These are phyloP conservation scores for Pterulicium gracile DNA, from an alignment of 1,284 basidiomycete genomes.

Conservation along the genomic window DNA sequence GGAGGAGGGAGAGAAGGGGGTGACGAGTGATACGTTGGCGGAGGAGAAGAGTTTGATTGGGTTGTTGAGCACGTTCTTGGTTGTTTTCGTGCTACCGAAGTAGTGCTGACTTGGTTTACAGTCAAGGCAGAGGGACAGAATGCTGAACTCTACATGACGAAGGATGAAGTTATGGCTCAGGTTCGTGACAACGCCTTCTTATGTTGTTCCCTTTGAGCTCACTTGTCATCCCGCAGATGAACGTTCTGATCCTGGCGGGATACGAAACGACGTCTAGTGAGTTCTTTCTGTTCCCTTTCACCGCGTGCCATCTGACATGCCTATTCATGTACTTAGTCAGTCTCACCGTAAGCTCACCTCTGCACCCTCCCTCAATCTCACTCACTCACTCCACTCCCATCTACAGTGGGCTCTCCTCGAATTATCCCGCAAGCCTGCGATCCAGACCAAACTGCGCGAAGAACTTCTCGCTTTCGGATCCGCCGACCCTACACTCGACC, in stretches of 20 bases:
- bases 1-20: conserved; percentile 27
- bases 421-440: conserved; percentile 13
- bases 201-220: conserved; percentile 1
- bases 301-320: not conserved
- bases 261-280: conserved; percentile 32
- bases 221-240: conserved; percentile 18
- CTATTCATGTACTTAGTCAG: conserved; percentile 10
- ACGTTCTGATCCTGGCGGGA: conserved; percentile 26
- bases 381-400: not conserved
- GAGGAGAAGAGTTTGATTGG: conserved; percentile 45
- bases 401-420: conserved; percentile 21
- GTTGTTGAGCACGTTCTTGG: conserved; percentile 29
- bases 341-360: conserved; percentile 12
- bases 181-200: conserved; percentile 6
- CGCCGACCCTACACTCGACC: conserved; percentile 28
- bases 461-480: conserved; percentile 15
- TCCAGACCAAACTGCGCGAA: conserved; percentile 17
- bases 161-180: conserved; percentile 60
- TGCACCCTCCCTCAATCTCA: not conserved
- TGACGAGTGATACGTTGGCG: conserved; percentile 16
- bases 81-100: not conserved
- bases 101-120: conserved; percentile 14
- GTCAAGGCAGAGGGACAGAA: conserved; percentile 40
- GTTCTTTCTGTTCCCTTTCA: conserved; percentile 8
- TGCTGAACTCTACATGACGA: conserved; percentile 36